Percentiles rank a stretch among this genome's conserved stretches.
phyloP scores from a whole-genome alignment of 768 basidiomycete species.

The Chalciporus pseudorubinellus region DNA sequence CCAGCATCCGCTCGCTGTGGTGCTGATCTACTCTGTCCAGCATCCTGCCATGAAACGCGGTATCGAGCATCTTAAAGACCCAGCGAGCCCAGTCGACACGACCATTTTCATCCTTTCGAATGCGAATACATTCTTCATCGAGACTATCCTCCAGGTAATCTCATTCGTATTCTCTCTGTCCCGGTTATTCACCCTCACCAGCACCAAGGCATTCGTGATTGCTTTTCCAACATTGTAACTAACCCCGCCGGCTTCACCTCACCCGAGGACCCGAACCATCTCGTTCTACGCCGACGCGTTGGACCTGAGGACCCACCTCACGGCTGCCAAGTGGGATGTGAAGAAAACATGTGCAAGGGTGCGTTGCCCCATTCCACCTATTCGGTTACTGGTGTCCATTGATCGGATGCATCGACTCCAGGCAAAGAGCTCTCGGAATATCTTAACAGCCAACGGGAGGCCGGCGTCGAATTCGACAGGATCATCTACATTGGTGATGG shows the following conservation, averaged over 20 bases:
- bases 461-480: constrained; percentile 64
- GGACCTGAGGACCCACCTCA: constrained; percentile 80
- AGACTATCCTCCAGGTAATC: constrained; percentile 78
- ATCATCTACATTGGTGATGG: constrained; percentile 94
- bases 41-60: constrained; percentile 96
- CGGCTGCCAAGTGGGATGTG: constrained; percentile 82
- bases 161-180: not conserved
- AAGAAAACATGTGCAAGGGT: constrained; percentile 99
- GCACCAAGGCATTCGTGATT: constrained; percentile 68
- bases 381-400: too few relatives aligned
- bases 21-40: constrained; percentile 40
- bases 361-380: not conserved
- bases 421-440: constrained; percentile 93
- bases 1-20: not conserved
- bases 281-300: constrained; percentile 73
- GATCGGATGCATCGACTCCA: constrained; percentile 25
- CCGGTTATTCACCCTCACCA: constrained; percentile 25
- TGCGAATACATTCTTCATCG: constrained; percentile 89
- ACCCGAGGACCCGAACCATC: constrained; percentile 56
- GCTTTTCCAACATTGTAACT: constrained; percentile 85
- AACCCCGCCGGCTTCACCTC: constrained; percentile 86
- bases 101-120: constrained; percentile 93
- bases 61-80: constrained; percentile 71
- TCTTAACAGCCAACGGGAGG: constrained; percentile 44
- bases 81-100: constrained; percentile 52